phyloP scores from a whole-genome alignment of 257 asterid species.

The Rhazya stricta region DNA sequence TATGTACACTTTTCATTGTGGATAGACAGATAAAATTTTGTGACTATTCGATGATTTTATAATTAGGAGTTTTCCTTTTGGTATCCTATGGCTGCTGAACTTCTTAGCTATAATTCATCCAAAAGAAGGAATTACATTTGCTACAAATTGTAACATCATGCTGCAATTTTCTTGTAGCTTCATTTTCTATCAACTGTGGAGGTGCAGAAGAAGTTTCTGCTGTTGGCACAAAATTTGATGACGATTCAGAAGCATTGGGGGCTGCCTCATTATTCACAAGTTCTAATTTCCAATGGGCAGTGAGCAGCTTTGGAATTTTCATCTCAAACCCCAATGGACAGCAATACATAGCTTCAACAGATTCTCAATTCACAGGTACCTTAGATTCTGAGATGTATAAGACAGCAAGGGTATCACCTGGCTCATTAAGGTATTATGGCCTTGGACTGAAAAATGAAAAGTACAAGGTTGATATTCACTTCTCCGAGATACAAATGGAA shows the following conservation, averaged over 20 bases:
- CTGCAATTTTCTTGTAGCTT: constrained; percentile 33
- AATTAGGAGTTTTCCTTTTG: not conserved
- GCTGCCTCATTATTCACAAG: constrained; percentile 45
- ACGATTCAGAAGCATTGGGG: constrained; percentile 43
- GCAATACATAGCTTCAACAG: constrained; percentile 29
- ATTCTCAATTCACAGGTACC: constrained; percentile 48
- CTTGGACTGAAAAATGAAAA: constrained; percentile 47
- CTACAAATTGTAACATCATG: not conserved
- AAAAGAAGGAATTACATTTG: not conserved
- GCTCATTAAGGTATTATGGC: constrained; percentile 57
- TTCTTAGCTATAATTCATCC: not conserved
- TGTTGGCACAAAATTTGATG: constrained; percentile 34
- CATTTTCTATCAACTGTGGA: constrained; percentile 51
- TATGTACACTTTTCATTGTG: not conserved
- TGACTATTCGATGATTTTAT: not conserved
- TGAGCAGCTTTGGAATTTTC: constrained; percentile 50
- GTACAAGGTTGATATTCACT: constrained; percentile 49
- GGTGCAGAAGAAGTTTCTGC: constrained; percentile 40
- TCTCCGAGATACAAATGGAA: constrained; percentile 60
- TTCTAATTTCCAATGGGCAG: constrained; percentile 43
- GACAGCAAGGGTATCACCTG: constrained; percentile 49
- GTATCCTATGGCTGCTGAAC: not conserved
- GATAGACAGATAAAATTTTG: not conserved
- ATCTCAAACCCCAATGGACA: constrained; percentile 49
- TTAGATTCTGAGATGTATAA: constrained; percentile 53